These are phyloP conservation scores for Papiliotrema fonsecae DNA, from an alignment of 1,284 basidiomycete genomes.

Conservation along the genomic window DNA sequence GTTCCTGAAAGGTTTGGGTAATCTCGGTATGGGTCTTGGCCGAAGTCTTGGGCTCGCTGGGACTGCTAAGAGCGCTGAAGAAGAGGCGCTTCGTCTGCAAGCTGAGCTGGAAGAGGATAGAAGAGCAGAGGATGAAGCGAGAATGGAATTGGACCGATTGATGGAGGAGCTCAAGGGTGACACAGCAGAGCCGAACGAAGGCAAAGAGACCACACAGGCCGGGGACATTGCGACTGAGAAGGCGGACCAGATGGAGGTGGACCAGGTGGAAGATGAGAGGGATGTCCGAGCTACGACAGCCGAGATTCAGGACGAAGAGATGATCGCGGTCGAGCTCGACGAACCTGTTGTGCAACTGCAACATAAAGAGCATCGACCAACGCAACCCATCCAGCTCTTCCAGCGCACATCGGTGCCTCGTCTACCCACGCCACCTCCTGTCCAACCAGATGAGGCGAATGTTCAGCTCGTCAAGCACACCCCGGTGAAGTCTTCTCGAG, in stretches of 20 bases:
- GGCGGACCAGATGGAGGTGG: constrained; percentile 5
- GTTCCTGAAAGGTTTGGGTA: constrained; percentile 37
- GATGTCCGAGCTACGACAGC: neutral
- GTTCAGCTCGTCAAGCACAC: constrained; percentile 1
- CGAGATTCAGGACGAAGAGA: constrained; percentile 1
- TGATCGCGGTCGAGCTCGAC: neutral
- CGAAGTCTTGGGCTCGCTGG: constrained; percentile 24
- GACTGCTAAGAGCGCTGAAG: constrained; percentile 12
- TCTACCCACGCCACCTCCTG: too few species aligned
- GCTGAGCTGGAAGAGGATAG: constrained; percentile 28
- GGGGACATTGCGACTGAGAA: neutral
- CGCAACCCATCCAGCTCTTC: too few species aligned
- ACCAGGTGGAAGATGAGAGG: constrained; percentile 3
- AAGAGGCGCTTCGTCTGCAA: constrained; percentile 19
- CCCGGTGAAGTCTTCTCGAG: neutral
- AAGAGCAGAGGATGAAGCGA: constrained; percentile 9
- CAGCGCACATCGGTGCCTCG: too few species aligned
- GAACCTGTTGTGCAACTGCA: too few species aligned
- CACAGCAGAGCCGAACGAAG: constrained; percentile 6
- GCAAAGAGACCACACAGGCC: constrained; percentile 5
- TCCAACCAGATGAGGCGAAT: too few species aligned
- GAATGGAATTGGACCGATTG: neutral
- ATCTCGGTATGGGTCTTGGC: constrained; percentile 19
- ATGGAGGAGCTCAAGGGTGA: constrained; percentile 4
- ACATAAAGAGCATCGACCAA: too few species aligned